phyloP scores from a whole-genome alignment of 306 rosid species.

The Castanopsis chinensis region DNA sequence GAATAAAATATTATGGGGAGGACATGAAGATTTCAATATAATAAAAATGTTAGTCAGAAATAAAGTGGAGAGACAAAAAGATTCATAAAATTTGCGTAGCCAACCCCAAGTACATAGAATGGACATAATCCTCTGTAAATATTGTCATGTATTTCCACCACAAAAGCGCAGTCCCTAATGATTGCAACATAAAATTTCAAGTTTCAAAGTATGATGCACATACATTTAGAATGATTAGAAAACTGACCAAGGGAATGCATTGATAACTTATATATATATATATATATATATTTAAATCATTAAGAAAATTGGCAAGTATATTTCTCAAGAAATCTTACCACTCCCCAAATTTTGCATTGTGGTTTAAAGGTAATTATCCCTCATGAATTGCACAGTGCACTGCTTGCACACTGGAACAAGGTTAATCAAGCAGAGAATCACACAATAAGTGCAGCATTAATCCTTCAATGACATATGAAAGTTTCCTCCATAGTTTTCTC shows the following conservation, averaged over 20 bases:
- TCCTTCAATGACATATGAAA: constrained; percentile 44
- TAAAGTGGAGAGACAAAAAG: not conserved
- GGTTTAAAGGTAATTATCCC: constrained; percentile 10
- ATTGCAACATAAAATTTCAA: constrained; percentile 14
- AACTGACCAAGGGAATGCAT: not conserved
- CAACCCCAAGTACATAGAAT: not conserved
- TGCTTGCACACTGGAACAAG: constrained; percentile 10
- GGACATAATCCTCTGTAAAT: not conserved
- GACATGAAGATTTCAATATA: not conserved
- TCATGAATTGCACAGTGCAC: not conserved
- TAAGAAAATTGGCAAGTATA: constrained; percentile 14
- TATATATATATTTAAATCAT: not conserved
- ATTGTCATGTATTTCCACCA: not conserved
- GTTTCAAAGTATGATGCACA: constrained; percentile 7
- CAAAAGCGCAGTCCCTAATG: not conserved
- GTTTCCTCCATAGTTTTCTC: constrained; percentile 78
- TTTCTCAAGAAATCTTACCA: constrained; percentile 20
- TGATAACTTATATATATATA: not conserved
- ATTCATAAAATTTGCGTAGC: not conserved
- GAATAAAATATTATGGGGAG: not conserved
- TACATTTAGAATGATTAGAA: constrained; percentile 8
- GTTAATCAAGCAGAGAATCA: constrained; percentile 6
- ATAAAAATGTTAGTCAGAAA: not conserved
- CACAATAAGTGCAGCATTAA: constrained; percentile 12
- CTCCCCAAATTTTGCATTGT: constrained; percentile 15